Base-by-base conservation (phyloP, 192 early-diverging fungal genomes). In the Linnemannia schmuckeri region DNA sequence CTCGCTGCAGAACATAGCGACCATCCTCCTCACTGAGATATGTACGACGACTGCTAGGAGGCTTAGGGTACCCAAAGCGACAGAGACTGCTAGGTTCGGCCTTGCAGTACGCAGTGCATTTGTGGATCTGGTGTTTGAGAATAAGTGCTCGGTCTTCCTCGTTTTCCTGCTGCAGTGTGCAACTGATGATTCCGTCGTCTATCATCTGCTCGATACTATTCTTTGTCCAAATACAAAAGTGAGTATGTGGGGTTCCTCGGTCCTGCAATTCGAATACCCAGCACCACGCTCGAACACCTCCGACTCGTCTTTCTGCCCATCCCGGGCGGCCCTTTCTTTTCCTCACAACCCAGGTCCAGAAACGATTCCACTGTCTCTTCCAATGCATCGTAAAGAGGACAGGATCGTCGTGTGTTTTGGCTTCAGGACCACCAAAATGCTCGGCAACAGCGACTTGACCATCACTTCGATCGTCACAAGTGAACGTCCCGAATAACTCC, bases 321-420 rank as follows among this genome's bases (percentile, higher is more conserved):
- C 72, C 79, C 37, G 5, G 35, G 0, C 22, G 72, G 35, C 63
- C 79, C 35, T 75, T 81, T 74, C 72, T 69, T n/a, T n/a, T n/a
- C n/a, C n/a, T n/a, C n/a, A 70, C 79, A 49, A 81, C 17, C 13
- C 18, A 73, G 35, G 40, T 75, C 79, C 79, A 81, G 63, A 75
- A 81, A 3, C 79, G 57, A 20, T 54, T 15, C 79, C 79, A 81
- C 73, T 75, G 79, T 41, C 79, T 75, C 46, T 81, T 81, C 79
- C 79, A 81, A 24, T 81, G 79, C 79, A 81, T 81, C 46, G 79
- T 81, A 52, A 81, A 81, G 6, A 81, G 52, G 75, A 81, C 79
- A 49, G 79, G 79, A 81, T 81, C 79, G 1, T 75, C 37, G 20
- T 81, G 79, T 30, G 79, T 81, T 17, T 49, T 68, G 73, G 79